Conservation (phyloP, 2,329 filamentous ascomycete species). For the Neopestalotiopsis sp. region DNA sequence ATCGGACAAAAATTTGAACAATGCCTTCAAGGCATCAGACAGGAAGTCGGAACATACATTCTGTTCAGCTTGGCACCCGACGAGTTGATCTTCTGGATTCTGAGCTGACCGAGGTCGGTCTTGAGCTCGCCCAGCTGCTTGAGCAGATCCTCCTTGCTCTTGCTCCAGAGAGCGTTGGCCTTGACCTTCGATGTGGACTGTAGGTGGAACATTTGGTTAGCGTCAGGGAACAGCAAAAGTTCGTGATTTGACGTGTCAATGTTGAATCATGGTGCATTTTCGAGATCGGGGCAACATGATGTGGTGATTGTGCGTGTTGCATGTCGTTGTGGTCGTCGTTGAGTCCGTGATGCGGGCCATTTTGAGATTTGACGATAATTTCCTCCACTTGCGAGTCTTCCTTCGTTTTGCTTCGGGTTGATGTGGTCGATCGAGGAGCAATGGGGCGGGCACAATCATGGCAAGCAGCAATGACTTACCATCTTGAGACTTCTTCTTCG, state of each 20-base stretch:
- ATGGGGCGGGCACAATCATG: neutral
- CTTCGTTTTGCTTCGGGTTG: neutral
- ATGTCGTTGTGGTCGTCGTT: neutral
- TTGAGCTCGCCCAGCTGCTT: constrained; percentile 96
- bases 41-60: constrained; percentile 74
- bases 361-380: neutral
- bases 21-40: neutral
- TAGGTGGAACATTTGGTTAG: constrained; percentile 29
- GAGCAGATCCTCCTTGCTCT: constrained; percentile 98
- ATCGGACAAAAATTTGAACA: constrained; percentile 22
- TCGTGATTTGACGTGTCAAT: neutral
- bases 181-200: constrained; percentile 79
- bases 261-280: neutral
- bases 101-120: constrained; percentile 93
- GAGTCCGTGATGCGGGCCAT: neutral
- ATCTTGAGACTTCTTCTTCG: constrained; percentile 17
- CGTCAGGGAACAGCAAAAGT: constrained; percentile 20
- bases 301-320: neutral
- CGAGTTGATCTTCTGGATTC: constrained; percentile 98
- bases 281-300: neutral
- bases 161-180: constrained; percentile 95
- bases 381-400: neutral
- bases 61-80: constrained; percentile 95
- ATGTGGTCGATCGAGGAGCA: neutral
- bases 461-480: constrained; percentile 18